Evolutionary conservation across 2,329 filamentous ascomycete genomes (phyloP).

Genomic region (Fusarium phyllophilum): DNA sequence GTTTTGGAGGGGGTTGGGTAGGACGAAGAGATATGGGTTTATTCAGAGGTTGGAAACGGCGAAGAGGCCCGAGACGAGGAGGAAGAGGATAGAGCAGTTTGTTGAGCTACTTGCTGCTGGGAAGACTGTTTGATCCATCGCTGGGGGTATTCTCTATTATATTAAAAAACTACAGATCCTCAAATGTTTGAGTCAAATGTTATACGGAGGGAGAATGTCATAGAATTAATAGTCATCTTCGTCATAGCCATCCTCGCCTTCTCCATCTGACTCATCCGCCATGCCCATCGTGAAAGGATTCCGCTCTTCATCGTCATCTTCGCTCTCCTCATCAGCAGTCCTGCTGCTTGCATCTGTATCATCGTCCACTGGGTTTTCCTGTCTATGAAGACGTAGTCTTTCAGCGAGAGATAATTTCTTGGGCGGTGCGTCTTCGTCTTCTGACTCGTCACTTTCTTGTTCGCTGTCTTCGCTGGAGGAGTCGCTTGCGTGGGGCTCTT

Average conservation of each 20-base stretch:
- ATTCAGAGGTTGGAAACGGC: constrained; percentile 58
- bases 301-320: constrained; percentile 37
- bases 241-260: constrained; percentile 34
- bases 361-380: constrained; percentile 31
- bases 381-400: constrained; percentile 28
- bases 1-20: constrained; percentile 54
- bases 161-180: constrained; percentile 7
- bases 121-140: constrained; percentile 43
- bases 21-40: constrained; percentile 58
- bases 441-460: constrained; percentile 10
- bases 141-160: not conserved
- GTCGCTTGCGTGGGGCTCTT: not conserved
- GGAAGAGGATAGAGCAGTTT: constrained; percentile 53
- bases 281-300: constrained; percentile 47
- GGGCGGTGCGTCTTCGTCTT: constrained; percentile 25
- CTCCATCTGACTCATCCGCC: constrained; percentile 49
- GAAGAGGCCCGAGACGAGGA: constrained; percentile 50
- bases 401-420: constrained; percentile 29
- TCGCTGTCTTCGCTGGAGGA: not conserved
- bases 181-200: not conserved
- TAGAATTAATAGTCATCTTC: constrained; percentile 26
- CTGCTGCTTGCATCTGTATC: constrained; percentile 27
- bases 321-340: constrained; percentile 30
- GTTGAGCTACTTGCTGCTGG: constrained; percentile 51
- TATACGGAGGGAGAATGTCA: not conserved